These are phyloP conservation scores for Oryza nivara DNA, from an alignment of 176 grass and related monocot genomes.

Conservation along the genomic window DNA sequence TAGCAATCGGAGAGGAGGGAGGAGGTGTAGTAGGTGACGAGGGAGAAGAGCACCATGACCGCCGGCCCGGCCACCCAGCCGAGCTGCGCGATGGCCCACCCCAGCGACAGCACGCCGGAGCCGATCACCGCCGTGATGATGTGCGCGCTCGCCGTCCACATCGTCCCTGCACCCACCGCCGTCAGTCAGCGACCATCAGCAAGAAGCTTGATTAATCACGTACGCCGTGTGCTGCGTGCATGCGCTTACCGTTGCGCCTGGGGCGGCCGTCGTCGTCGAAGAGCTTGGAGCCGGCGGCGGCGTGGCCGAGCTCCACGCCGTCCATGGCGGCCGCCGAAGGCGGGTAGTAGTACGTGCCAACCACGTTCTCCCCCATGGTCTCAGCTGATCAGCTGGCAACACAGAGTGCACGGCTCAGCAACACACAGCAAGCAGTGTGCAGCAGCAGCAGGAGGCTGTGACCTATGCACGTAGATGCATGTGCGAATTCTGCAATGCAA, in stretches of 20 bases:
- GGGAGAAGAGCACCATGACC: conserved; percentile 79
- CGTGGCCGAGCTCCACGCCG: conserved; percentile 53
- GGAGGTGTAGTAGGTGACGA: conserved; percentile 81
- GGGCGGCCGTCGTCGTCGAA: conserved; percentile 72
- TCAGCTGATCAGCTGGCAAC: neutral
- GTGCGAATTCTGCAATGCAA: neutral
- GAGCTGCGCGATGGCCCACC: conserved; percentile 76
- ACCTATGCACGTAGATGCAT: neutral
- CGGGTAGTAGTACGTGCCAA: conserved; percentile 53
- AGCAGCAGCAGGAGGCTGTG: neutral
- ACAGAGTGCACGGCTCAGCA: conserved; percentile 8
- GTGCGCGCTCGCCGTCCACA: conserved; percentile 74
- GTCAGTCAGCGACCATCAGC: neutral
- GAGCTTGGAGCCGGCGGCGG: conserved; percentile 39
- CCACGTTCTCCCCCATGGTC: conserved; percentile 60
- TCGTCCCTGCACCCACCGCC: conserved; percentile 30
- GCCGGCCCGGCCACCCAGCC: conserved; percentile 72
- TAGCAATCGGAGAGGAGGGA: conserved; percentile 70
- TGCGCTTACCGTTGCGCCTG: conserved; percentile 49
- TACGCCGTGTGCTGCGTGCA: neutral
- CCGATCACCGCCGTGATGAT: conserved; percentile 74
- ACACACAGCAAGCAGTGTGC: neutral
- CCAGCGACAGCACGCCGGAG: conserved; percentile 71
- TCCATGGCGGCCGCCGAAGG: conserved; percentile 43
- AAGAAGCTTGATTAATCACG: no score